Base-by-base conservation (phyloP, 352 stramenopile genomes). In the Globisporangium nodosum region DNA sequence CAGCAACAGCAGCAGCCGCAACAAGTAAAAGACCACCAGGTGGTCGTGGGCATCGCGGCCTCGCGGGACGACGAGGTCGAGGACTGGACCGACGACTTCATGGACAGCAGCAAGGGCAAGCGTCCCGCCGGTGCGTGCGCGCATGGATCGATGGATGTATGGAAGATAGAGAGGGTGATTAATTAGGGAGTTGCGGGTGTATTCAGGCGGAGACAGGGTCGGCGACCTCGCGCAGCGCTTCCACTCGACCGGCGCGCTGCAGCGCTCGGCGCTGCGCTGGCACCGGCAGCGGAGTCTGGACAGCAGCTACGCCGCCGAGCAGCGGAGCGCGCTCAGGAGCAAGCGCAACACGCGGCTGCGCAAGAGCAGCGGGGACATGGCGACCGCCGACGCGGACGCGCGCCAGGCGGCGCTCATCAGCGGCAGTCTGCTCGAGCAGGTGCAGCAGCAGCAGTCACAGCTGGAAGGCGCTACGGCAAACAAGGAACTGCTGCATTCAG, bases 51-150 rank as follows among this genome's bases (percentile, higher is more conserved):
- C 8, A 81, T 92, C 55, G 66, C 81, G 2, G 80, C 83, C 0
- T 82, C 80, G 12, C 65, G 62, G 18, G 80, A 86, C 30, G 83
- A 90, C 54, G 83, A 78, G 33, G 65, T 92, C 1, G 83, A 92
- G 60, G 83, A 92, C 69, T 92, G 83, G 83, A 89, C 69, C 61
- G 71, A 68, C 24, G 83, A 92, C 49, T 85, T 85, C 46, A 43
- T 80, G 20, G 55, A 71, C 52, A 62, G 56, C 52, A 43, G 48
- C 15, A 59, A 55, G 21, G 46, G 49, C 11, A 18, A 37, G 12
- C 49, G 39, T 27, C 42, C 39, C 9, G 4, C 12, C 43, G 46
- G 58, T 54, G 35, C 9, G 49, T 52, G 16, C 8, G 8, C 13
- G 21, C 11, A 16, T 21, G 24, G 24, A 27, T 27, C 24, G 21